Percentiles rank a stretch among this genome's conserved stretches.
Evolutionary conservation across 495 filamentous ascomycete species (phyloP).

Genomic region (Filosporella fistucella): DNA sequence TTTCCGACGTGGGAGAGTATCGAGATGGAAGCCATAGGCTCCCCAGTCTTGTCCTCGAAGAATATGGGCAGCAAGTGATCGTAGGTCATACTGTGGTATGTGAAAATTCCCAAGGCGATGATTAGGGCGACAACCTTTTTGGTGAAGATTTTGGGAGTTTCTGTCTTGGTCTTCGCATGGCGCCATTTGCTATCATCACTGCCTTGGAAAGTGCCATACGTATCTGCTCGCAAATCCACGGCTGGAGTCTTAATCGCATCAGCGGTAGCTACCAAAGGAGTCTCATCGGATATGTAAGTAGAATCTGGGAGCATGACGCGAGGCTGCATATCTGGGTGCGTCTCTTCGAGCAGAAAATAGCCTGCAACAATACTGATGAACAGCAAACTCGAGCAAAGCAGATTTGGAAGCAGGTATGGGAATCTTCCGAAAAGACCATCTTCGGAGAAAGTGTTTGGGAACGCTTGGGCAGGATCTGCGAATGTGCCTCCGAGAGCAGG

Average conservation of each 20-base stretch:
- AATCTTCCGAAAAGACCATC: conserved; percentile 77
- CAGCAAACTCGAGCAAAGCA: conserved; percentile 79
- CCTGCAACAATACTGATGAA: conserved; percentile 75
- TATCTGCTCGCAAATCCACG: conserved; percentile 69
- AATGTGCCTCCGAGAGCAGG: conserved; percentile 64
- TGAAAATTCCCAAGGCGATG: conserved; percentile 83
- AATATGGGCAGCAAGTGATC: conserved; percentile 93
- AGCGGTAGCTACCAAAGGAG: conserved; percentile 21
- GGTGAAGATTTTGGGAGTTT: conserved; percentile 58
- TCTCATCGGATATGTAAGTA: conserved; percentile 23
- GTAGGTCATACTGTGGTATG: conserved; percentile 87
- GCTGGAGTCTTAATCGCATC: conserved; percentile 55
- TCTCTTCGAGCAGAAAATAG: conserved; percentile 89
- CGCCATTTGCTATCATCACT: conserved; percentile 17
- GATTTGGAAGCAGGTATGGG: conserved; percentile 89
- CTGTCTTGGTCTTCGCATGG: conserved; percentile 18
- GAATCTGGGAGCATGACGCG: conserved; percentile 17
- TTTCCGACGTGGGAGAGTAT: conserved; percentile 1
- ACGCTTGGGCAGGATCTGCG: conserved; percentile 39
- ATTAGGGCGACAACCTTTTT: conserved; percentile 77
- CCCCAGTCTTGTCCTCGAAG: conserved; percentile 35
- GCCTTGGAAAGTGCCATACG: conserved; percentile 28
- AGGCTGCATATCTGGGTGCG: conserved; percentile 61
- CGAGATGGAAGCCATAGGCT: background rate
- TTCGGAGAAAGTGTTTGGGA: conserved; percentile 66